Conservation (phyloP, 1,284 basidiomycete genomes). For the Tylopilus orsonianus region DNA sequence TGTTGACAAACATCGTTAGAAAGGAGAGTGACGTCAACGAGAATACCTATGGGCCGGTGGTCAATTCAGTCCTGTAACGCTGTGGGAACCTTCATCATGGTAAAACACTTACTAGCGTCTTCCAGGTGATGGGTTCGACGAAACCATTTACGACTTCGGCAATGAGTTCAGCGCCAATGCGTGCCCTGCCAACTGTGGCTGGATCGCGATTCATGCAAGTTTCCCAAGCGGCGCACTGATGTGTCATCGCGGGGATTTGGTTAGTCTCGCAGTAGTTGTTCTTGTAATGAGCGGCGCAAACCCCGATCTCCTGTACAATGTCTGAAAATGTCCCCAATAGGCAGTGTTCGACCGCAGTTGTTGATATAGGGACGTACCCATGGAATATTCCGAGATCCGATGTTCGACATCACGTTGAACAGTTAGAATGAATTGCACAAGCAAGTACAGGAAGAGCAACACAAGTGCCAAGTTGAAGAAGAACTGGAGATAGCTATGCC, state of each 20-base stretch:
- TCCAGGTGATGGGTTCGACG: constrained; percentile 96
- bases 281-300: constrained; percentile 78
- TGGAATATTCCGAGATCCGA: constrained; percentile 85
- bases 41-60: constrained; percentile 58
- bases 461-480: constrained; percentile 92
- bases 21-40: constrained; percentile 78
- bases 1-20: constrained; percentile 81
- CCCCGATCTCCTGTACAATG: constrained; percentile 85
- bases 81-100: constrained; percentile 11
- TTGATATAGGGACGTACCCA: constrained; percentile 55
- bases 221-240: constrained; percentile 86
- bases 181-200: constrained; percentile 83
- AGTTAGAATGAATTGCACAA: constrained; percentile 84
- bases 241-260: constrained; percentile 81
- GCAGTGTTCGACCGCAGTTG: constrained; percentile 12
- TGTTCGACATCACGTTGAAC: constrained; percentile 90
- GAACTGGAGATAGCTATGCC: constrained; percentile 84
- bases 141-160: constrained; percentile 96
- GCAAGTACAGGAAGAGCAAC: constrained; percentile 81
- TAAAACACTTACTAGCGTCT: constrained; percentile 73
- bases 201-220: constrained; percentile 97
- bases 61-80: constrained; percentile 18
- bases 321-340: constrained; percentile 48
- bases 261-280: constrained; percentile 80
- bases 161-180: constrained; percentile 91